Evolutionary conservation across 169 alveolate species (phyloP).

Genomic region (Pseudocohnilembus persalinus): DNA sequence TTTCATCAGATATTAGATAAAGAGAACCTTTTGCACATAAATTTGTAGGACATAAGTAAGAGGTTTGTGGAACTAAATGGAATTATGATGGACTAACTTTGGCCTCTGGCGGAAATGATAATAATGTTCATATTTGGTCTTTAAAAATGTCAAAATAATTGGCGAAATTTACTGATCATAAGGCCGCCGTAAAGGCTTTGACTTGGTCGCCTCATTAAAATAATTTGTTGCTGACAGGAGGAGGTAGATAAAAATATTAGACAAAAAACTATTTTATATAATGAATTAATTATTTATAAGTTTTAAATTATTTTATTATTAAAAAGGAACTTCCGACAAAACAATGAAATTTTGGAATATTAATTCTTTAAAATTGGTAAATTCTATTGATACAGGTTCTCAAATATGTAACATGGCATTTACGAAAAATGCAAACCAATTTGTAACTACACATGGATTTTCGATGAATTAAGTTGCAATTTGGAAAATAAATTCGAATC

Average conservation of each 20-base stretch:
- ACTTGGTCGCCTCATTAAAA: constrained; percentile 77
- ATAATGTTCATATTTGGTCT: constrained; percentile 69
- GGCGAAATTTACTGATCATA: constrained; percentile 47
- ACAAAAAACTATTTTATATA: too few relatives aligned
- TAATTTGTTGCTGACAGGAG: constrained; percentile 68
- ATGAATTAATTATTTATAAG: too few relatives aligned
- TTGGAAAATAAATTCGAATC: constrained; percentile 50
- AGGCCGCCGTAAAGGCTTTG: constrained; percentile 80
- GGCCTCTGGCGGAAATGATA: constrained; percentile 85
- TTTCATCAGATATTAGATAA: constrained; percentile 58
- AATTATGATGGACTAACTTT: constrained; percentile 57
- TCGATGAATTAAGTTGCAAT: constrained; percentile 68
- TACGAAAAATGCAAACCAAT: constrained; percentile 64
- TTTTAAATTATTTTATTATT: too few relatives aligned
- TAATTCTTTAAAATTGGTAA: constrained; percentile 30
- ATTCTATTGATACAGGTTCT: constrained; percentile 63
- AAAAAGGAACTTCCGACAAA: constrained; percentile 77
- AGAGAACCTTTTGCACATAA: constrained; percentile 30
- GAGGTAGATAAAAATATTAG: too few relatives aligned
- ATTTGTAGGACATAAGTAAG: constrained; percentile 42
- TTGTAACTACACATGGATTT: constrained; percentile 81
- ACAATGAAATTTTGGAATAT: constrained; percentile 76
- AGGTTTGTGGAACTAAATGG: constrained; percentile 77
- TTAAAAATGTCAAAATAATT: constrained; percentile 33
- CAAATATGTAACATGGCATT: constrained; percentile 77